phyloP scores from a whole-genome alignment of 2,329 filamentous ascomycete genomes.

The Neonectria magnoliae region DNA sequence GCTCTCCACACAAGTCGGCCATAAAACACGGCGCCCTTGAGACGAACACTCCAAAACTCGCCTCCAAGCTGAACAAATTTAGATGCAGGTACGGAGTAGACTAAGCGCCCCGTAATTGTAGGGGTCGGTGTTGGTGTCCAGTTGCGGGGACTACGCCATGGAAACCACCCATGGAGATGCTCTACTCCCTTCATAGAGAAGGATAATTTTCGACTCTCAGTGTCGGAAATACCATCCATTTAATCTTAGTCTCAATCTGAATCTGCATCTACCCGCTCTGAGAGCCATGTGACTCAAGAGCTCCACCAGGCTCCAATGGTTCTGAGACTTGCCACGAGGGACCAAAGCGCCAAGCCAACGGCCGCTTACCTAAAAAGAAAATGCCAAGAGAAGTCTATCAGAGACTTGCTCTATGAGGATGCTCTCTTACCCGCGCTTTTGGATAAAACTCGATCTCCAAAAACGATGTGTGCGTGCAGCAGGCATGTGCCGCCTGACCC shows the following conservation, averaged over 20 bases:
- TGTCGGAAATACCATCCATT: neutral
- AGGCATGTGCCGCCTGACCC: neutral
- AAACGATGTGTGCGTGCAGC: neutral
- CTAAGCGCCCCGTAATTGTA: neutral
- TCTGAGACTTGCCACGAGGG: neutral
- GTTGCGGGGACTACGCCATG: neutral
- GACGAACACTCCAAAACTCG: neutral
- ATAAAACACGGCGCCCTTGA: conserved; percentile 5
- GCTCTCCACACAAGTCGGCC: neutral
- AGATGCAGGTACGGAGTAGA: neutral
- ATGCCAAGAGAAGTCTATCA: neutral
- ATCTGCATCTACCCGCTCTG: neutral
- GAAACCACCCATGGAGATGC: no score
- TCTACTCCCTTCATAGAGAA: neutral
- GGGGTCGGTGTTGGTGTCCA: neutral
- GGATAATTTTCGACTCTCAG: neutral
- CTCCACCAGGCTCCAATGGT: conserved; percentile 2
- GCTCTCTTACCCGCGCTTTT: neutral
- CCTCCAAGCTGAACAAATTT: neutral
- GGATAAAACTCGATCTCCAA: neutral
- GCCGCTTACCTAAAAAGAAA: conserved; percentile 5
- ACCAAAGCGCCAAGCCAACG: conserved; percentile 1
- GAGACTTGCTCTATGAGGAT: neutral
- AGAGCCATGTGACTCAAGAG: neutral
- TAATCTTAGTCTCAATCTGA: neutral